These are phyloP conservation scores for Clohesyomyces aquaticus DNA, from an alignment of 495 filamentous ascomycete species.

Conservation along the genomic window DNA sequence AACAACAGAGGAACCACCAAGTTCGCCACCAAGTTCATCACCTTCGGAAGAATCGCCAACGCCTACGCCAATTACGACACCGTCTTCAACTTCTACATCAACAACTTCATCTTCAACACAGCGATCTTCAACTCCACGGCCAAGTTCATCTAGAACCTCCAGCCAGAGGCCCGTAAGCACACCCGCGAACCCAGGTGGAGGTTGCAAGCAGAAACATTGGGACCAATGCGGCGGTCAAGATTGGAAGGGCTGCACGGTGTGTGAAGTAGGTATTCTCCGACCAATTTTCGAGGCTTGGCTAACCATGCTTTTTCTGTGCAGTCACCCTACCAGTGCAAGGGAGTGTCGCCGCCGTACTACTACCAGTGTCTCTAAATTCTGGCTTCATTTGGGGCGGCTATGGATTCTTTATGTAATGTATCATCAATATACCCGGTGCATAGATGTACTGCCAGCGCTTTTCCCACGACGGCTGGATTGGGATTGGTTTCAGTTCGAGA, in stretches of 20 bases:
- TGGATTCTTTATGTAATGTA: constrained; percentile 4
- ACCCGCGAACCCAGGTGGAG: constrained; percentile 14
- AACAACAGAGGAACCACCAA: neutral
- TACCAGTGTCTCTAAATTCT: constrained; percentile 29
- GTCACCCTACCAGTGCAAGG: constrained; percentile 28
- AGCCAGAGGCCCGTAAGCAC: constrained; percentile 25
- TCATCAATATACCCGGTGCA: neutral
- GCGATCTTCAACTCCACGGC: neutral
- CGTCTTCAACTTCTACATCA: neutral
- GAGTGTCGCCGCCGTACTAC: constrained; percentile 24
- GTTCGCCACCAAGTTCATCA: too few species aligned
- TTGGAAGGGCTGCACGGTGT: constrained; percentile 35
- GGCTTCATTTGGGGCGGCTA: neutral
- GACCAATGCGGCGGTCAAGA: constrained; percentile 38
- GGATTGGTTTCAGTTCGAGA: neutral
- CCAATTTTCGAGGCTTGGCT: too few species aligned
- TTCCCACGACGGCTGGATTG: neutral
- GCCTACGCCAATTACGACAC: constrained; percentile 8
- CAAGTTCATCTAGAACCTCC: constrained; percentile 1
- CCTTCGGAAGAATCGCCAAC: too few species aligned
- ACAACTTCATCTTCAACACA: neutral
- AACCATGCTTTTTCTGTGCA: neutral
- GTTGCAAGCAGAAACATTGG: constrained; percentile 34
- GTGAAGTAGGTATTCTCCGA: constrained; percentile 26
- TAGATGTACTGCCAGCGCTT: constrained; percentile 1